These are phyloP conservation scores for Colletotrichum coccodes DNA, from an alignment of 2,329 filamentous ascomycete species.

Conservation along the genomic window DNA sequence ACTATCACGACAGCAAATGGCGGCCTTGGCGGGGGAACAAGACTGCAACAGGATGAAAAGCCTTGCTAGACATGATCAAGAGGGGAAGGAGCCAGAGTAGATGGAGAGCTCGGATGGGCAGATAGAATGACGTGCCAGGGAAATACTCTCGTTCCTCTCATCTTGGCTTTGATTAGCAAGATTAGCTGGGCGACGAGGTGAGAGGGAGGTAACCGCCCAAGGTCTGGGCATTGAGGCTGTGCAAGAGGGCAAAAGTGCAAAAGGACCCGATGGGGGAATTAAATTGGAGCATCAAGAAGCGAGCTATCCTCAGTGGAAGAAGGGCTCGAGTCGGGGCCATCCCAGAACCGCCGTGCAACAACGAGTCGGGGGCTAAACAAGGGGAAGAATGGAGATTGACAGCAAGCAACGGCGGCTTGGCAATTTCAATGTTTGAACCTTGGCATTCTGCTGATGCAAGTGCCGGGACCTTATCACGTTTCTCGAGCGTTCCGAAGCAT, in stretches of 20 bases:
- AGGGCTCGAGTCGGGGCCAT: constrained; percentile 24
- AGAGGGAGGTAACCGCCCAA: constrained; percentile 27
- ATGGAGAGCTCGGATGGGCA: constrained; percentile 9
- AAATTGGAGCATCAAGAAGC: constrained; percentile 28
- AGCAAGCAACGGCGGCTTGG: constrained; percentile 11
- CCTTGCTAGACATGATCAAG: constrained; percentile 16
- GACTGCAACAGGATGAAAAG: constrained; percentile 1
- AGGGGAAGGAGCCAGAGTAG: constrained; percentile 28
- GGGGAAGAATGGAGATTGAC: constrained; percentile 19
- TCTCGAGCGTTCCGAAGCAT: background rate
- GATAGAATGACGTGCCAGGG: constrained; percentile 22
- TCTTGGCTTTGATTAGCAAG: constrained; percentile 26
- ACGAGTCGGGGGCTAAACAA: constrained; percentile 18
- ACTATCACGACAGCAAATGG: constrained; percentile 20
- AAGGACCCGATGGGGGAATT: constrained; percentile 29
- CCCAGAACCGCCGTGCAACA: constrained; percentile 9
- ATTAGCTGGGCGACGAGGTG: constrained; percentile 22
- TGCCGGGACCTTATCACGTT: constrained; percentile 20
- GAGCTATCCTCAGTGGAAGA: constrained; percentile 17
- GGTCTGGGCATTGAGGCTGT: constrained; percentile 33
- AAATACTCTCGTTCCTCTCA: constrained; percentile 14
- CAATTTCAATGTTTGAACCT: constrained; percentile 14
- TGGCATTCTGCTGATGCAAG: constrained; percentile 24
- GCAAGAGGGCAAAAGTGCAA: constrained; percentile 28
- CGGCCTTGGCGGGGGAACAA: constrained; percentile 20